These are phyloP conservation scores for Emericellopsis terricola DNA, from an alignment of 495 filamentous ascomycete species.

Conservation along the genomic window DNA sequence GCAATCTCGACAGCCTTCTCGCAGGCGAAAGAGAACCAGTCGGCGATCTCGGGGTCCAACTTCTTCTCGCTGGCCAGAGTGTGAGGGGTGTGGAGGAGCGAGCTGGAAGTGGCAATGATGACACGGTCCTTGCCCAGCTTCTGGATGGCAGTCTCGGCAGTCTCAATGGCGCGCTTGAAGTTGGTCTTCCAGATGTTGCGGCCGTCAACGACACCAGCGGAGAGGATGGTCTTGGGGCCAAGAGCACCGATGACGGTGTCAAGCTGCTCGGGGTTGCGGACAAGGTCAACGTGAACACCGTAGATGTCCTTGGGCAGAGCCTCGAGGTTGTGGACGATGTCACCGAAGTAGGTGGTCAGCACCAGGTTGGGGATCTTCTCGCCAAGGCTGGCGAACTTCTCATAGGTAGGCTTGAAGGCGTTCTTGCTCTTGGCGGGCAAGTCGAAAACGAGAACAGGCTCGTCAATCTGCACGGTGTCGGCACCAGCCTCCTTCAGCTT, in stretches of 20 bases:
- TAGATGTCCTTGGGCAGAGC: slow-evolving; percentile 57
- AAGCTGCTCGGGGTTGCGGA: slow-evolving; percentile 94
- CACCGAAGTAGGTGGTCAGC: slow-evolving; percentile 95
- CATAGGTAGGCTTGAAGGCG: slow-evolving; percentile 95
- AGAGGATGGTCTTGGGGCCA: slow-evolving; percentile 73
- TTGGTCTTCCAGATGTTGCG: slow-evolving; percentile 99
- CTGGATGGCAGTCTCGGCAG: slow-evolving; percentile 73
- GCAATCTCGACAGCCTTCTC: slow-evolving; percentile 88
- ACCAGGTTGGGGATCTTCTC: slow-evolving; percentile 61
- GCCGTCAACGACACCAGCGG: slow-evolving; percentile 88
- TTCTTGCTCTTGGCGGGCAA: slow-evolving; percentile 72
- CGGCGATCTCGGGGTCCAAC: slow-evolving; percentile 72
- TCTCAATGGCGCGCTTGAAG: slow-evolving; percentile 77
- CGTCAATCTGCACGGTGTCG: slow-evolving; percentile 91
- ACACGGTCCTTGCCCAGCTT: slow-evolving; percentile 91
- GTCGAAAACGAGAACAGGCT: slow-evolving; percentile 91
- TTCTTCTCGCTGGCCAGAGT: slow-evolving; percentile 96
- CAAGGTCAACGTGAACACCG: slow-evolving; percentile 84
- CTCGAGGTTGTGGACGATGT: slow-evolving; percentile 97
- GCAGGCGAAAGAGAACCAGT: slow-evolving; percentile 96
- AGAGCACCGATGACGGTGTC: slow-evolving; percentile 57
- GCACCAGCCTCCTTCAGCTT: slow-evolving; percentile 91
- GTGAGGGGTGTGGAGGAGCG: slow-evolving; percentile 93
- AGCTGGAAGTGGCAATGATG: slow-evolving; percentile 89
- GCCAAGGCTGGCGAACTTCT: slow-evolving; percentile 62